Percentiles rank a stretch among this genome's conserved stretches.
phyloP scores from a whole-genome alignment of 202 grass and related monocot species.

The Panicum hallii region DNA sequence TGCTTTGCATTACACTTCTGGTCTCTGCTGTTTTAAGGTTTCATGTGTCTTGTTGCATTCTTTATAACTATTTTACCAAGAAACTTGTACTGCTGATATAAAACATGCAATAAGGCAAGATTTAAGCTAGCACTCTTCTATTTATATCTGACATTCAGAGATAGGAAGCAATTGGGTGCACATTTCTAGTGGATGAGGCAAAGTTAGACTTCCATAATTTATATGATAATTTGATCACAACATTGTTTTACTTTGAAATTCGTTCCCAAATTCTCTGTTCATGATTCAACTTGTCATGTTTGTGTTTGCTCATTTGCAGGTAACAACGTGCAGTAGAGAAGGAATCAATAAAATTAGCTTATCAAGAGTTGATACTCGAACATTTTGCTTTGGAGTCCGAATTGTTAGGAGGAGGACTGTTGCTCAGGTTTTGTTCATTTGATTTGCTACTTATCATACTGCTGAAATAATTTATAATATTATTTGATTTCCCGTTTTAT shows the following conservation, averaged over 20 bases:
- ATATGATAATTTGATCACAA: slow-evolving; percentile 10
- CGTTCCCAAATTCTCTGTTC: slow-evolving; percentile 24
- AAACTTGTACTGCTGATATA: background rate
- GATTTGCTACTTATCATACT: slow-evolving; percentile 16
- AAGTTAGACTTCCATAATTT: slow-evolving; percentile 21
- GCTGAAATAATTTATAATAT: slow-evolving; percentile 36
- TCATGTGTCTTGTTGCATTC: background rate
- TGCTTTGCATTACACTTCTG: background rate
- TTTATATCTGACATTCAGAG: background rate
- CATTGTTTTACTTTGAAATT: slow-evolving; percentile 19
- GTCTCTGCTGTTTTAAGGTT: background rate
- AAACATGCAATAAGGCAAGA: background rate
- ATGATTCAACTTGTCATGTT: slow-evolving; percentile 18
- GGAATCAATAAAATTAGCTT: slow-evolving; percentile 93
- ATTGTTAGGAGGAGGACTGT: slow-evolving; percentile 70
- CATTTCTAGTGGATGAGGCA: slow-evolving; percentile 8
- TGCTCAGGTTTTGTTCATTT: slow-evolving; percentile 60
- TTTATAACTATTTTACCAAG: slow-evolving; percentile 22
- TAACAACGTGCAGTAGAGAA: slow-evolving; percentile 83
- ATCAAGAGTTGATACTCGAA: slow-evolving; percentile 76
- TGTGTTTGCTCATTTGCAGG: slow-evolving; percentile 57
- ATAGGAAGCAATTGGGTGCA: background rate
- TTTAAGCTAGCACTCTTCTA: slow-evolving; percentile 16
- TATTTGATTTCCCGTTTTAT: background rate
- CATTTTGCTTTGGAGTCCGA: slow-evolving; percentile 97